phyloP scores from a whole-genome alignment of 2,329 filamentous ascomycete genomes.

The Epicoccum sorghinum region DNA sequence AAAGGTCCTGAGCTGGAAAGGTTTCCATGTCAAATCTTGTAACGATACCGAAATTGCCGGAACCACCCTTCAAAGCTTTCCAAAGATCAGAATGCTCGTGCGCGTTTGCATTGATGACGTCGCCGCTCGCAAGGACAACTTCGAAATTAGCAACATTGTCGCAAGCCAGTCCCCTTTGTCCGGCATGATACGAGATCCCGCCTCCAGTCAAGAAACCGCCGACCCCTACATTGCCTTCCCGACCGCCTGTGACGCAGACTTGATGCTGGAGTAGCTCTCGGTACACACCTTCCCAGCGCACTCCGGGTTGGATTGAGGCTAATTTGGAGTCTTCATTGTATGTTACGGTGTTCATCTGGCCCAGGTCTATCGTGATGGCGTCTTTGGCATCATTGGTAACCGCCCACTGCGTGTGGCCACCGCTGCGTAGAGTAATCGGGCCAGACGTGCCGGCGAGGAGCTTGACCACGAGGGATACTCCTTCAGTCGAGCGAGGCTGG shows the following conservation, averaged over 20 bases:
- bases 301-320: constrained; percentile 33
- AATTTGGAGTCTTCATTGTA: constrained; percentile 17
- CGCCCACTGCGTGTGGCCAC: constrained; percentile 31
- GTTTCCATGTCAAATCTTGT: constrained; percentile 49
- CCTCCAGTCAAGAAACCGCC: constrained; percentile 41
- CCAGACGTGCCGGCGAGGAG: background rate
- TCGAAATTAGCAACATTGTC: constrained; percentile 36
- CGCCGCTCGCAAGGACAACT: constrained; percentile 47
- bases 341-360: constrained; percentile 29
- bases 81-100: constrained; percentile 46
- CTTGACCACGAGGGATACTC: background rate
- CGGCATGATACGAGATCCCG: constrained; percentile 23
- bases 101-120: constrained; percentile 46
- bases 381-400: constrained; percentile 39
- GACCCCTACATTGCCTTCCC: constrained; percentile 37
- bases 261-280: constrained; percentile 25
- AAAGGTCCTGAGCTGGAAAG: constrained; percentile 21
- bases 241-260: constrained; percentile 24
- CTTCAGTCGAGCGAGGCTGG: background rate
- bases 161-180: constrained; percentile 24
- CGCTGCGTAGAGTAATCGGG: constrained; percentile 15
- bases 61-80: constrained; percentile 52
- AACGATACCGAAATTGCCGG: constrained; percentile 52
- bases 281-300: constrained; percentile 48
- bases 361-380: constrained; percentile 43